Conservation (phyloP, 1,284 basidiomycete species). For the Puccinia hordei region DNA sequence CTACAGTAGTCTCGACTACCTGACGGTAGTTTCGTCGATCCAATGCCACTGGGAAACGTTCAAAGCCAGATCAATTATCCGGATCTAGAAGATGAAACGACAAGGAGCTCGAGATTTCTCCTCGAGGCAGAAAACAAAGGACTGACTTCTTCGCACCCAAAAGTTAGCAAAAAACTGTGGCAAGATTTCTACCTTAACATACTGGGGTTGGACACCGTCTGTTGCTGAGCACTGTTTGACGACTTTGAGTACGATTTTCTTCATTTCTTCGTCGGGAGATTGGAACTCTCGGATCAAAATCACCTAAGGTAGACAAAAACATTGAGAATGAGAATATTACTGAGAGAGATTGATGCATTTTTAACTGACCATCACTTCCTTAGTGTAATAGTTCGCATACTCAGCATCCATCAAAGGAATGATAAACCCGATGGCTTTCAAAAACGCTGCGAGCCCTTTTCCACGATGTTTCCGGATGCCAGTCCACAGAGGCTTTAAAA, state of each 20-base stretch:
- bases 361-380: constrained; percentile 64
- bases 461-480: constrained; percentile 97
- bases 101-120: no score
- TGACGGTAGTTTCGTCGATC: constrained; percentile 94
- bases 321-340: background rate
- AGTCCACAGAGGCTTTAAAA: constrained; percentile 95
- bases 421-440: constrained; percentile 99
- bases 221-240: constrained; percentile 98
- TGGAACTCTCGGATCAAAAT: constrained; percentile 99
- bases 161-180: constrained; percentile 99
- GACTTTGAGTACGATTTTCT: constrained; percentile 98
- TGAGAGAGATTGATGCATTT: background rate
- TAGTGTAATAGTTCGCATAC: constrained; percentile 96
- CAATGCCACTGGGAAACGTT: constrained; percentile 77
- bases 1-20: constrained; percentile 97
- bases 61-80: constrained; percentile 64
- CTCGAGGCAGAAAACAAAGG: background rate
- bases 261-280: constrained; percentile 99
- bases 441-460: constrained; percentile 94
- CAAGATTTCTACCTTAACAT: constrained; percentile 94
- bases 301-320: constrained; percentile 69
- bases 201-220: constrained; percentile 88
- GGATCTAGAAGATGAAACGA: background rate
- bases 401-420: constrained; percentile 99
- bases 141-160: constrained; percentile 66